Conservation (phyloP, 441 rosid species). For the Erysimum cheiri region DNA sequence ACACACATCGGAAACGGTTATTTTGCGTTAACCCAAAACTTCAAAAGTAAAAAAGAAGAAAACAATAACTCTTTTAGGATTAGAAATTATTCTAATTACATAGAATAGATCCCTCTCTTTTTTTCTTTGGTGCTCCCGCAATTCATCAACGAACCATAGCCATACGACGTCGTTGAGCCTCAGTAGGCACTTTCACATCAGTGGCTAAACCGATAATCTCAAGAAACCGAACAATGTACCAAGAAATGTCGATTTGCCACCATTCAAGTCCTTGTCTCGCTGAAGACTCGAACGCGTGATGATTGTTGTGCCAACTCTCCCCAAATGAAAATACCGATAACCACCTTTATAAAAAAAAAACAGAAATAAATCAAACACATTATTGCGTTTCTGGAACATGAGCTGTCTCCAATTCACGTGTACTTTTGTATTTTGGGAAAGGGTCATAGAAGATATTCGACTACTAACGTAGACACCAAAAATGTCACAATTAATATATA, state of each 20-base stretch:
- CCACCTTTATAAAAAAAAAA: constrained; percentile 51
- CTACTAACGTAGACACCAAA: constrained; percentile 2
- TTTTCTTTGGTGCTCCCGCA: neutral
- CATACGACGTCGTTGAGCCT: constrained; percentile 63
- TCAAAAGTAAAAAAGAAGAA: neutral
- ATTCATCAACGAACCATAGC: constrained; percentile 46
- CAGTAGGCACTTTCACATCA: constrained; percentile 67
- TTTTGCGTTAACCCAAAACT: constrained; percentile 34
- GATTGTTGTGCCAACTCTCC: constrained; percentile 92
- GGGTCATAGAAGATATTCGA: neutral
- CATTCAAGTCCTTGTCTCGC: constrained; percentile 85
- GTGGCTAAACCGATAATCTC: constrained; percentile 73
- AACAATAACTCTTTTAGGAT: constrained; percentile 22
- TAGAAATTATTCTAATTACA: constrained; percentile 34
- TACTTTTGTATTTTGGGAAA: constrained; percentile 7
- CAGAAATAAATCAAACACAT: neutral
- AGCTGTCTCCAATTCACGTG: constrained; percentile 31
- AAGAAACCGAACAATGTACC: constrained; percentile 69
- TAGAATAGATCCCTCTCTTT: constrained; percentile 8
- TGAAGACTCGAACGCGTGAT: constrained; percentile 82
- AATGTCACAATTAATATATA: neutral
- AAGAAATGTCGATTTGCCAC: constrained; percentile 86
- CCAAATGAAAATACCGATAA: constrained; percentile 82
- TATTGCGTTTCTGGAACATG: constrained; percentile 12
- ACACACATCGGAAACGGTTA: constrained; percentile 34